Base-by-base conservation (phyloP, 1,284 basidiomycete species). In the Ceratobasidium sp. region DNA sequence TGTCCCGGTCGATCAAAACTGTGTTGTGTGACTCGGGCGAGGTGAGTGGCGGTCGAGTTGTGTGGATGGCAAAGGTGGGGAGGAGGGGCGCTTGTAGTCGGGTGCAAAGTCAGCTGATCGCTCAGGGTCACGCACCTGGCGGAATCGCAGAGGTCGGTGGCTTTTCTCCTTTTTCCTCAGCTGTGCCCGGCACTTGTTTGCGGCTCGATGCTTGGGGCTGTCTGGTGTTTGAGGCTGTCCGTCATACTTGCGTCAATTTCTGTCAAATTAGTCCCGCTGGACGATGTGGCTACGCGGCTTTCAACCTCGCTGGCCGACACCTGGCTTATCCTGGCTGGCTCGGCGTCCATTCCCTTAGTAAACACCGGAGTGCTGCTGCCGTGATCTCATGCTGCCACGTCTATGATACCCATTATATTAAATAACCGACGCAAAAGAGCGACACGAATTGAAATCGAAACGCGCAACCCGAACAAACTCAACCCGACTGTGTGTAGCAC, bases 1-100 rank as follows among this genome's bases (percentile, higher is more conserved):
- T 48, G 24, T 48, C n/a, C n/a, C 46, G 46, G 8, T n/a, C 46
- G 37, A 39, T 91, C 90, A 71, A 41, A n/a, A 41, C 53, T 43
- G 56, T 59, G 31, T 24, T 14, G 29, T 49, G 14, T 62, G 69
- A 69, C 66, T 69, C 66, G 41, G n/a, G 34, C 56, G n/a, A 37
- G 13, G 24, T 64, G 43, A 64, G n/a, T 27, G 62, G 46, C 62
- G 29, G 11, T 2, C 9, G 66, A 29, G 39, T 34, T 34, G 8
- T 29, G 63, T 31, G 22, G 56, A 27, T 39, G 41, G 43, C 56
- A 27, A 24, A 37, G 16, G 16, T 22, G 31, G 22, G 24, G 39
- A 16, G 9, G 11, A 29, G 41, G 54, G 54, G 69, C 56, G 56
- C 27, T 51, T 56, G 41, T 27, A 24, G 22, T 27, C 13, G 48